Conservation (phyloP, 768 basidiomycete species). For the Neoboletus magnificus region DNA sequence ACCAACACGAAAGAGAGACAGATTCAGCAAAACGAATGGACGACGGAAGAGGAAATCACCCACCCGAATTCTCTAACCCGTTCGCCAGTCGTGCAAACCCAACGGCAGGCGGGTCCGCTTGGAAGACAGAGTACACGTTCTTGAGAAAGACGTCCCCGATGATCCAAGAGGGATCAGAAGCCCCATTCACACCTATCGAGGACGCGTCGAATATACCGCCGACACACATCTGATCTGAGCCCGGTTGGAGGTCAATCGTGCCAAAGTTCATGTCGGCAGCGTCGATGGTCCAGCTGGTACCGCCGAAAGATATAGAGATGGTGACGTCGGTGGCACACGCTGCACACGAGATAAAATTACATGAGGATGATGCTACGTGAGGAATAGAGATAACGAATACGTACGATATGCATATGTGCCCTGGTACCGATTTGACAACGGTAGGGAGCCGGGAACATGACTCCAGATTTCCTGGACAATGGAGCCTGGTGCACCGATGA, state of each 20-base stretch:
- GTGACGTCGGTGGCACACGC: conserved; percentile 60
- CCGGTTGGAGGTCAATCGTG: conserved; percentile 25
- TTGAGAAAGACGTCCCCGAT: conserved; percentile 68
- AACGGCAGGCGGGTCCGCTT: conserved; percentile 15
- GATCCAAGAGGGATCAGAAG: conserved; percentile 44
- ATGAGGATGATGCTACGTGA: background rate
- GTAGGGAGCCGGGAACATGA: conserved; percentile 53
- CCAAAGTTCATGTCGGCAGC: conserved; percentile 78
- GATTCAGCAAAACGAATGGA: background rate
- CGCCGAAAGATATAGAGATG: conserved; percentile 71
- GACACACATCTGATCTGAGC: conserved; percentile 37
- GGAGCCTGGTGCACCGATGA: conserved; percentile 75
- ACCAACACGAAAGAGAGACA: background rate
- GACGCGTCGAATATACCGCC: conserved; percentile 67
- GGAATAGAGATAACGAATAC: conserved; percentile 25
- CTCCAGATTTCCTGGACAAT: conserved; percentile 61
- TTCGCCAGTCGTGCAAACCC: conserved; percentile 21
- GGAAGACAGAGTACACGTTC: conserved; percentile 24
- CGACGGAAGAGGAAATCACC: background rate
- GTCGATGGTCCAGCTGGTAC: conserved; percentile 71
- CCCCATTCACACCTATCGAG: conserved; percentile 13
- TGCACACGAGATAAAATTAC: conserved; percentile 19
- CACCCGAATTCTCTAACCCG: background rate
- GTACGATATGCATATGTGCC: conserved; percentile 79
- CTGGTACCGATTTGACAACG: conserved; percentile 40